Percentiles rank a stretch among this genome's conserved stretches.
Conservation (phyloP, 192 early-diverging fungal genomes). For the Umbelopsis sp. region DNA sequence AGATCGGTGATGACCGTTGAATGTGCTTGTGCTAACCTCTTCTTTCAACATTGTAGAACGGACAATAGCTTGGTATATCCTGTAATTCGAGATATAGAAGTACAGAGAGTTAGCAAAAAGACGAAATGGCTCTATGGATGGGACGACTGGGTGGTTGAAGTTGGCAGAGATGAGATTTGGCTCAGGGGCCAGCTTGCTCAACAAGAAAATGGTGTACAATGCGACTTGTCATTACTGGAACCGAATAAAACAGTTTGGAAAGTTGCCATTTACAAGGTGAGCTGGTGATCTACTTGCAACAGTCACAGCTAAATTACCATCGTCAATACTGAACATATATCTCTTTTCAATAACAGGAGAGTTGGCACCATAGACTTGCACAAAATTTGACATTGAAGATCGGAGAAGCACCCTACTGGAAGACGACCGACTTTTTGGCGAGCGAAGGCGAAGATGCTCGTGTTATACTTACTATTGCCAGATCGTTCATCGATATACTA, state of each 20-base stretch:
- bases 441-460: constrained; percentile 19
- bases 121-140: constrained; percentile 43
- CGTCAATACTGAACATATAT: background rate
- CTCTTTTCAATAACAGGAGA: constrained; percentile 25
- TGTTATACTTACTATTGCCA: constrained; percentile 13
- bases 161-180: constrained; percentile 46
- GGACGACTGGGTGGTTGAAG: constrained; percentile 42
- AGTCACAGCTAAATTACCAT: background rate
- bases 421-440: constrained; percentile 27
- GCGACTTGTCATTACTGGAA: constrained; percentile 19
- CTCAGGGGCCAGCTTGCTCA: constrained; percentile 12
- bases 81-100: constrained; percentile 26
- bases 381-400: constrained; percentile 33
- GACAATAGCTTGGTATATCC: constrained; percentile 33
- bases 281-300: background rate
- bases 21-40: too few relatives aligned
- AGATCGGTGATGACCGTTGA: background rate
- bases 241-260: constrained; percentile 23
- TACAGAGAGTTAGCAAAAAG: constrained; percentile 32
- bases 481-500: constrained; percentile 22
- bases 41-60: background rate
- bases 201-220: constrained; percentile 14
- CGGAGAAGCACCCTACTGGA: constrained; percentile 43
- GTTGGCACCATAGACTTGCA: constrained; percentile 42
- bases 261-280: constrained; percentile 25